Evolutionary conservation across 306 rosid species (phyloP), one percentile per base, ranked within the genome.

Genomic region (Amphicarpaea edgeworthii): DNA sequence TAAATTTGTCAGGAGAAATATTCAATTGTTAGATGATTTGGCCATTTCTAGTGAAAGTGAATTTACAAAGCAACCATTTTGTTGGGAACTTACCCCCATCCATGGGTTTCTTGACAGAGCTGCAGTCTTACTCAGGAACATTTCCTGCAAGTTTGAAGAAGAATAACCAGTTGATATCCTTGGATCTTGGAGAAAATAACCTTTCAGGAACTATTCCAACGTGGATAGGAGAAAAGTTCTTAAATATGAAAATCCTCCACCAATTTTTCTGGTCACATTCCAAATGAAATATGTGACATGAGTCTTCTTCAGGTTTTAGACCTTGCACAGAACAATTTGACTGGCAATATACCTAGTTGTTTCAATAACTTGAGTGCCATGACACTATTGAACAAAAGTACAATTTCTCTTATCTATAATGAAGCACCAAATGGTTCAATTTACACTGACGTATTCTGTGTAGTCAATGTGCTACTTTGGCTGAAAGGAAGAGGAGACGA

Each of bases 311-410:
- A 71, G 1, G 65, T 32, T 4, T 70, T 83, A 8, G 72, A 75
- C 73, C 64, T 75, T 37, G 84, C 86, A 24, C 50, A 79, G 3
- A 83, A 83, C 15, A 23, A 3, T 17, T 57, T 79, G 14, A 42
- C 10, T 3, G 84, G 81, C 0, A 17, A 8, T 19, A 79, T 83
- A 34, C 81, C 84, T 1, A 17, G 3, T 4, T 83, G 84, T 38
- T 62, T 83, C 42, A 70, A 64, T 15, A 30, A 53, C 68, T 21
- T 79, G 60, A 74, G 0, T 30, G 5, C 34, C 34, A 30, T 30
- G 37, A 30, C 37, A 30, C 37, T 53, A 20, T 20, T 49, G 7
- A 5, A 30, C 6, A 4, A 1, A 30, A 30, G 37, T 30, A 30
- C 7, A 30, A 0, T 3, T 5, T 7, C 7, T 4, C 37, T 30